Percentiles rank a stretch among this genome's conserved stretches.
These are phyloP conservation scores for Pulveroboletus ravenelii DNA, from an alignment of 768 basidiomycete genomes.

Conservation along the genomic window DNA sequence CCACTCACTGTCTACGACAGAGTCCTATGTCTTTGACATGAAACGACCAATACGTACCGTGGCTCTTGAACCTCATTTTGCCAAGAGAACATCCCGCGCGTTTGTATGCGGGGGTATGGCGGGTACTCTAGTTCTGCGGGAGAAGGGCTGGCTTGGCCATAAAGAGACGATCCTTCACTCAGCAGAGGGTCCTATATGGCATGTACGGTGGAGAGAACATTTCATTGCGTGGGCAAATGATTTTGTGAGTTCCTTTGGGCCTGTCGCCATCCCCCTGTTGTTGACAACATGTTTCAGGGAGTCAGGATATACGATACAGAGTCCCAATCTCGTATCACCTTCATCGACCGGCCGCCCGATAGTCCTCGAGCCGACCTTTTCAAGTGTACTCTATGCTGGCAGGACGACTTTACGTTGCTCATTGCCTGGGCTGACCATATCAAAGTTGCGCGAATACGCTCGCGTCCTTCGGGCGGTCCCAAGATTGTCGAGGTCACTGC, in stretches of 20 bases:
- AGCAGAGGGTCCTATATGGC: constrained; percentile 95
- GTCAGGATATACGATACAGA: constrained; percentile 89
- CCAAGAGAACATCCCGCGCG: constrained; percentile 67
- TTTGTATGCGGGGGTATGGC: constrained; percentile 93
- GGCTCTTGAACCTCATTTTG: constrained; percentile 87
- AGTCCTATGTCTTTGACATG: constrained; percentile 84
- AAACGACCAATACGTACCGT: constrained; percentile 89
- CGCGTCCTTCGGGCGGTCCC: constrained; percentile 46
- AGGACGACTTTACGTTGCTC: constrained; percentile 84
- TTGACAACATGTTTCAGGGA: constrained; percentile 47
- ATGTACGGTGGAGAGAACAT: constrained; percentile 76
- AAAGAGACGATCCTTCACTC: constrained; percentile 79
- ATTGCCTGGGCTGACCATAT: constrained; percentile 93
- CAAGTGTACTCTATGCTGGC: constrained; percentile 90
- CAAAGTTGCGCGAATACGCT: constrained; percentile 80
- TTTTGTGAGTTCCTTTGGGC: constrained; percentile 45
- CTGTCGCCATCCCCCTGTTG: background rate
- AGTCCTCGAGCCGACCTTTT: constrained; percentile 92
- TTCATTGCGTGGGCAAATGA: constrained; percentile 98
- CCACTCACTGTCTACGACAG: constrained; percentile 71
- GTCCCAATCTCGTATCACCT: constrained; percentile 74
- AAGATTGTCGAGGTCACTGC: constrained; percentile 83
- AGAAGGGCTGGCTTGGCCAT: constrained; percentile 96
- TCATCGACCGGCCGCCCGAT: constrained; percentile 75
- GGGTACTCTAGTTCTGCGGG: constrained; percentile 78